Evolutionary conservation across 306 rosid genomes (phyloP).

Genomic region (Psophocarpus tetragonolobus): DNA sequence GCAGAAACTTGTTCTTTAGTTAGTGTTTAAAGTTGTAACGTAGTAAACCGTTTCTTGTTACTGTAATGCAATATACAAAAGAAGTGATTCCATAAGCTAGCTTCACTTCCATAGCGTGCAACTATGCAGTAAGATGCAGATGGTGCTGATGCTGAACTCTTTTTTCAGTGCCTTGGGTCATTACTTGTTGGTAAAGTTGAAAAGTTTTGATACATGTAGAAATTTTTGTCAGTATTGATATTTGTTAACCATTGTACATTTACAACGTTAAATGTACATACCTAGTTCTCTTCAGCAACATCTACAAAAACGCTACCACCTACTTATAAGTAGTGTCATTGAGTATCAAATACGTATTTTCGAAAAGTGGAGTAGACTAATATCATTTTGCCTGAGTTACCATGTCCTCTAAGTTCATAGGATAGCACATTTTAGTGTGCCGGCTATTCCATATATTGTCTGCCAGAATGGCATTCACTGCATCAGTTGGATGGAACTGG

Average conservation of each 20-base stretch:
- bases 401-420: conserved; percentile 73
- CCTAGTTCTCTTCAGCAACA: conserved; percentile 17
- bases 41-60: background rate
- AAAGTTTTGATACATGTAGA: background rate
- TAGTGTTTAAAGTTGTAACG: conserved; percentile 3
- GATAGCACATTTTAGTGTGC: conserved; percentile 76
- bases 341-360: background rate
- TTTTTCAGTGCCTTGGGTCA: conserved; percentile 16
- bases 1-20: conserved; percentile 18
- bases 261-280: conserved; percentile 11
- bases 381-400: conserved; percentile 38
- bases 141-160: background rate
- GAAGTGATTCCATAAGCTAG: background rate
- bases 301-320: background rate
- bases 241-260: background rate
- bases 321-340: background rate
- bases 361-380: conserved; percentile 10
- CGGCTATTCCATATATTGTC: conserved; percentile 78
- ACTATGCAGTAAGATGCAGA: background rate
- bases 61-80: background rate
- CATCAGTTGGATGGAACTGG: conserved; percentile 92
- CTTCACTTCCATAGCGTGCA: conserved; percentile 25
- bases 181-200: background rate
- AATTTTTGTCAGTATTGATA: background rate
- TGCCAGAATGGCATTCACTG: conserved; percentile 79